Evolutionary conservation across 2,329 filamentous ascomycete genomes (phyloP), one percentile per base, ranked within the genome.

Genomic region (Pseudocercospora crystallina): DNA sequence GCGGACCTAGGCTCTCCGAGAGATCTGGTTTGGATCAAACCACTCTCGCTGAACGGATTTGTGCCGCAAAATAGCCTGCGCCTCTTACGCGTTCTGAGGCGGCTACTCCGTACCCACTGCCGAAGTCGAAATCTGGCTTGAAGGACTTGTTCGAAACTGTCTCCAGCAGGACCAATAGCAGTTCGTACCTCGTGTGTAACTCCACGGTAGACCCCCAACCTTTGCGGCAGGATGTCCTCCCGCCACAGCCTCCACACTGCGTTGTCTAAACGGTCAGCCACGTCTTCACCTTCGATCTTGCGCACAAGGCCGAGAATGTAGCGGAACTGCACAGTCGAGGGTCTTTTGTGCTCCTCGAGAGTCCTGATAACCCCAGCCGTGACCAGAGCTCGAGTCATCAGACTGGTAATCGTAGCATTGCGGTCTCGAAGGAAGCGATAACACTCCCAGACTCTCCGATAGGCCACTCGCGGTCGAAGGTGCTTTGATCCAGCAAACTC

Each of bases 301-400:
- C 59, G 55, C 14, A 80, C 71, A n/a, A 73, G 53, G n/a, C 61
- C 53, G 36, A 78, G 56, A 5, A 80, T 71, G 61, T 72, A 80
- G 30, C 63, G 58, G 47, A 77, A 67, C 49, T 69, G 67, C 26
- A 56, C 56, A 0, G 57, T 60, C 2, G 52, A 20, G 4, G 78
- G 63, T 17, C 60, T 59, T 2, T 59, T 51, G 2, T 69, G 69
- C 30, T 68, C 66, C 14, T 70, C 63, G 12, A 75, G 67, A 33
- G 69, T 72, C 12, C 76, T 67, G 17, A 73, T 65, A 17, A 81
- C 66, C 12, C 76, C 78, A 15, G 76, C 73, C 57, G 74, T 69
- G 49, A 79, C 77, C 60, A 82, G 58, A 0, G 79, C 76, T 30
- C 75, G 71, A 5, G 71, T 72, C 50, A 82, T 65, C 2, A 69